Percentiles rank a stretch among this genome's conserved stretches.
These are phyloP conservation scores for Mycena galopus DNA, from an alignment of 768 basidiomycete species.

Conservation along the genomic window DNA sequence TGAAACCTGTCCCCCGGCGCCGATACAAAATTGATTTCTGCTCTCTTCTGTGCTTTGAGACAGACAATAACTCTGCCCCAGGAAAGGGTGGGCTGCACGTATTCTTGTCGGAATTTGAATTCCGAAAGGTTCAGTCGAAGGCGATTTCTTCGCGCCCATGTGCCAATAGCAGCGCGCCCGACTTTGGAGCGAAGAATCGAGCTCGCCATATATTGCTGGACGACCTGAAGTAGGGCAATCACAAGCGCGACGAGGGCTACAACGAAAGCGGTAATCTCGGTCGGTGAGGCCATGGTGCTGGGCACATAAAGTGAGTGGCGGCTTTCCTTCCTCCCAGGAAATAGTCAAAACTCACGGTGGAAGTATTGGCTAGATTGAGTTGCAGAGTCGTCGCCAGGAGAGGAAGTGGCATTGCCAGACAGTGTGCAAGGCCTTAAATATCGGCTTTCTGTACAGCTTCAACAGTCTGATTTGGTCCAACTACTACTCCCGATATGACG, in stretches of 20 bases:
- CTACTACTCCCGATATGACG: no score
- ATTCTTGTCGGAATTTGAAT: neutral
- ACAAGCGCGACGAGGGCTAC: slow-evolving; percentile 7
- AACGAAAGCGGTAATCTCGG: slow-evolving; percentile 4
- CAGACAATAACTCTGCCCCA: neutral
- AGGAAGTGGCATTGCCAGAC: no score
- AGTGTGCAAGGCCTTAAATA: no score
- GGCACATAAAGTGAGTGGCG: no score
- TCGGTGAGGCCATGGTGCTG: no score
- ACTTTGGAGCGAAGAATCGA: neutral
- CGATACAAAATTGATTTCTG: neutral
- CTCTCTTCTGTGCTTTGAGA: neutral
- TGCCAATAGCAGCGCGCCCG: slow-evolving; percentile 10
- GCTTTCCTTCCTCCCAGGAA: no score
- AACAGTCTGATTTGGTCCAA: no score
- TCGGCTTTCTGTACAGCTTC: no score
- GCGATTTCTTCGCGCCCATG: neutral
- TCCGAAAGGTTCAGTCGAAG: neutral
- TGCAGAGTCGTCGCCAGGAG: no score
- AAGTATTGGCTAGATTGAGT: no score
- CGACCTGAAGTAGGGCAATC: neutral
- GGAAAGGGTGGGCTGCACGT: neutral
- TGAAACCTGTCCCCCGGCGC: neutral
- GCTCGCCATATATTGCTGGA: slow-evolving; percentile 16
- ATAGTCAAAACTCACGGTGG: no score